Percentiles rank a stretch among this genome's conserved stretches.
These are phyloP conservation scores for Periconia sp. DNA, from an alignment of 2,329 filamentous ascomycete genomes.

Conservation along the genomic window DNA sequence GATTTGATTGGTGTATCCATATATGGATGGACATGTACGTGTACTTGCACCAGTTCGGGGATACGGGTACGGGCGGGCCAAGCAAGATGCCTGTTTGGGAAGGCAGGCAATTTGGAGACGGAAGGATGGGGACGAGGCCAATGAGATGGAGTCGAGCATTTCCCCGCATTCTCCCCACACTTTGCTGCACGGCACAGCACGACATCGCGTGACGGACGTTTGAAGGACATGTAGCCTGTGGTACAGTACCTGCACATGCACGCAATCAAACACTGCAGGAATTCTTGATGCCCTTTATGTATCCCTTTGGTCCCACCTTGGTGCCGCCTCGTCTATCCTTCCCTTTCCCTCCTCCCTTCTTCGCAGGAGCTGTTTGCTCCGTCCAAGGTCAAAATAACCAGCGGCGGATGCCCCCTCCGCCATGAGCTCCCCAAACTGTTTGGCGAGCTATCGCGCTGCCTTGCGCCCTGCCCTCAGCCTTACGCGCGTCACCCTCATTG, in stretches of 20 bases:
- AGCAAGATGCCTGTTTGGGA: neutral
- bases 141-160: neutral
- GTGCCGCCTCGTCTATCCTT: neutral
- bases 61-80: neutral
- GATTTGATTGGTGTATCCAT: neutral
- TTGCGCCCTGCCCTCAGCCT: conserved; percentile 23
- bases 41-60: too few relatives aligned
- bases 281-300: neutral
- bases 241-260: too few relatives aligned
- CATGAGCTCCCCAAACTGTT: conserved; percentile 34
- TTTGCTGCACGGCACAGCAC: neutral
- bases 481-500: conserved; percentile 15
- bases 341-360: neutral
- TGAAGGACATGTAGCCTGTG: neutral
- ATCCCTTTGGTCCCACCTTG: neutral
- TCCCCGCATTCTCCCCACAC: neutral
- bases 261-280: neutral
- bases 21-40: neutral
- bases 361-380: neutral
- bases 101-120: neutral
- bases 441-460: conserved; percentile 30
- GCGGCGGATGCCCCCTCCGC: conserved; percentile 12
- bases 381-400: neutral
- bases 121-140: too few relatives aligned
- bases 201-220: neutral